Conservation (phyloP, 176 grass and related monocot species). For the Themeda triandra region DNA sequence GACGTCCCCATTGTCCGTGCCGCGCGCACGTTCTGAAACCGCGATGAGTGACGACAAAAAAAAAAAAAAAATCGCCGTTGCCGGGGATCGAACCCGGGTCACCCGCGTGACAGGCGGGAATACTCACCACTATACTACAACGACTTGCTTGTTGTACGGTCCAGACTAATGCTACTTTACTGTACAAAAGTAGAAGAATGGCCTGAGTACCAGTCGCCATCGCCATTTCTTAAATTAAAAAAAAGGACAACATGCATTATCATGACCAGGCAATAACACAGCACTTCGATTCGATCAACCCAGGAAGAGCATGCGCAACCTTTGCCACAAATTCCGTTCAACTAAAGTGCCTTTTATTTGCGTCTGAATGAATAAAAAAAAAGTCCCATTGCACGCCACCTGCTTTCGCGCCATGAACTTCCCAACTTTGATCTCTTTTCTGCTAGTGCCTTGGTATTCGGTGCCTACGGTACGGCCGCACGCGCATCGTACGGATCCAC, state of each 20-base stretch:
- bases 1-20: no score
- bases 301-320: not conserved
- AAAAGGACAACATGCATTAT: not conserved
- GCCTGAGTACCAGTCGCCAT: not conserved
- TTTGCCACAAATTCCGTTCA: not conserved
- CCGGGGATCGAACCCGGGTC: constrained; percentile 55
- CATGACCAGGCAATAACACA: not conserved
- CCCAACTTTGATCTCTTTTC: not conserved
- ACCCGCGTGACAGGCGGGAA: constrained; percentile 87
- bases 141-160: not conserved
- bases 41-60: no score
- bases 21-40: no score
- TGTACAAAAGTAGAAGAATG: no score
- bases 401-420: not conserved
- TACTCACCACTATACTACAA: constrained; percentile 98
- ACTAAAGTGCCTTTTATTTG: not conserved
- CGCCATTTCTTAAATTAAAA: not conserved
- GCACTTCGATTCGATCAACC: not conserved
- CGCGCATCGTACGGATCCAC: not conserved
- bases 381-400: not conserved
- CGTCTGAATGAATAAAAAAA: not conserved
- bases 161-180: no score
- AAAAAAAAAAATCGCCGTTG: not conserved
- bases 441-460: not conserved
- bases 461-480: not conserved